Conservation (phyloP, 2,329 filamentous ascomycete species). For the Gnomoniopsis smithogilvyi region DNA sequence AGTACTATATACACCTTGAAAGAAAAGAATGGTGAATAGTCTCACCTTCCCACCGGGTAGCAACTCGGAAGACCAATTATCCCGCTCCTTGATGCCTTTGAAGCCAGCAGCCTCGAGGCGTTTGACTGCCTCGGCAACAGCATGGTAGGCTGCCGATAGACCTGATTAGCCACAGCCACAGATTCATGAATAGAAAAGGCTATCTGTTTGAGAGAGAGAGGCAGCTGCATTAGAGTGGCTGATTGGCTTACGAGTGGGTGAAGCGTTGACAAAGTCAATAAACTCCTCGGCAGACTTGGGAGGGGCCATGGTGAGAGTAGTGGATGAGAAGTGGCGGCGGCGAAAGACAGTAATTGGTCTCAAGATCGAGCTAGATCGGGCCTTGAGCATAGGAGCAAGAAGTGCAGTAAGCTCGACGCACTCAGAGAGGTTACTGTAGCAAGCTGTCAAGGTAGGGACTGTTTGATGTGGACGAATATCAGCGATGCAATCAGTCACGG, state of each 20-base stretch:
- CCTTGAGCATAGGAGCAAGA: constrained; percentile 9
- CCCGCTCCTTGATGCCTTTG: constrained; percentile 82
- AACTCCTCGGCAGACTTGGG: constrained; percentile 11
- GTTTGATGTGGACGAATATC: not conserved
- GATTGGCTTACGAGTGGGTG: constrained; percentile 24
- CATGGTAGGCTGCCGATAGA: constrained; percentile 75
- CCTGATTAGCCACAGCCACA: not conserved
- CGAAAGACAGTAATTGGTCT: not conserved
- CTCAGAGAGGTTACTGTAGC: not conserved
- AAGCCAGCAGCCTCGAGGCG: constrained; percentile 83
- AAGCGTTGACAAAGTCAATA: constrained; percentile 11
- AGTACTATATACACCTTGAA: not conserved
- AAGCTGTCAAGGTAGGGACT: not conserved
- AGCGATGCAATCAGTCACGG: not conserved
- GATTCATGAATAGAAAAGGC: too few species aligned
- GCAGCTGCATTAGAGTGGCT: too few species aligned
- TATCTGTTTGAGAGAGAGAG: too few species aligned
- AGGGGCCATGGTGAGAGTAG: constrained; percentile 20
- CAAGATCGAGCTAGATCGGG: not conserved
- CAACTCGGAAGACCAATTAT: constrained; percentile 78
- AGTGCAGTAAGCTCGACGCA: not conserved
- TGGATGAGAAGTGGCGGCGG: constrained; percentile 10
- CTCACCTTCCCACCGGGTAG: constrained; percentile 72
- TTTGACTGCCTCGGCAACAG: constrained; percentile 73
- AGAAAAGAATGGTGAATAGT: not conserved